phyloP scores from a whole-genome alignment of 495 filamentous ascomycete species.

The Astrocystis sublimbata region DNA sequence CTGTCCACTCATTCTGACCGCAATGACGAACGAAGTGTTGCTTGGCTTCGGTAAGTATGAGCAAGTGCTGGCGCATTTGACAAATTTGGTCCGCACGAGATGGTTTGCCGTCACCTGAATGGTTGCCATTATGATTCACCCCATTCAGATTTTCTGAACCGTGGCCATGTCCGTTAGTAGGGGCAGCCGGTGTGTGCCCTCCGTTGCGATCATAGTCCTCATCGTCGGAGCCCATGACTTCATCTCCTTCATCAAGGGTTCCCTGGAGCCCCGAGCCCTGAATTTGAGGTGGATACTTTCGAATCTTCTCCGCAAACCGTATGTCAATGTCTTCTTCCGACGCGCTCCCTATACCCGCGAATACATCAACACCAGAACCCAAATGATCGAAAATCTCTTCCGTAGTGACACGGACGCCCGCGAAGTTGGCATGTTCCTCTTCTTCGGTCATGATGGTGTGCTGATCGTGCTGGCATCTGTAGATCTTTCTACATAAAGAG shows the following conservation, averaged over 20 bases:
- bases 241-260: conserved; percentile 39
- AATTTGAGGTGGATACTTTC: conserved; percentile 33
- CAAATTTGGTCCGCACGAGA: conserved; percentile 58
- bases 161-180: conserved; percentile 6
- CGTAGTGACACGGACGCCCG: conserved; percentile 43
- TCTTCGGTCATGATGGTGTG: conserved; percentile 52
- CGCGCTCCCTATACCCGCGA: conserved; percentile 46
- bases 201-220: conserved; percentile 42
- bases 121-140: conserved; percentile 25
- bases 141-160: conserved; percentile 31
- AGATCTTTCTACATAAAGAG: conserved; percentile 65
- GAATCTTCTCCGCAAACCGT: conserved; percentile 43
- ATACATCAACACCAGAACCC: conserved; percentile 42
- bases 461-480: conserved; percentile 62
- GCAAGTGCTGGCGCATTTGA: conserved; percentile 67
- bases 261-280: conserved; percentile 27
- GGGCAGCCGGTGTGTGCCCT: conserved; percentile 7
- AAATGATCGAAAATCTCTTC: conserved; percentile 50
- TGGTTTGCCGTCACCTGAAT: conserved; percentile 33
- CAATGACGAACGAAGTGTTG: conserved; percentile 66
- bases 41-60: conserved; percentile 70
- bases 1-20: conserved; percentile 71
- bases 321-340: conserved; percentile 40
- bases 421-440: conserved; percentile 47
- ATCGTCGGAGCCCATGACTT: conserved; percentile 45